phyloP scores from a whole-genome alignment of 2,329 filamentous ascomycete species.

The Lachnellula subtilissima region DNA sequence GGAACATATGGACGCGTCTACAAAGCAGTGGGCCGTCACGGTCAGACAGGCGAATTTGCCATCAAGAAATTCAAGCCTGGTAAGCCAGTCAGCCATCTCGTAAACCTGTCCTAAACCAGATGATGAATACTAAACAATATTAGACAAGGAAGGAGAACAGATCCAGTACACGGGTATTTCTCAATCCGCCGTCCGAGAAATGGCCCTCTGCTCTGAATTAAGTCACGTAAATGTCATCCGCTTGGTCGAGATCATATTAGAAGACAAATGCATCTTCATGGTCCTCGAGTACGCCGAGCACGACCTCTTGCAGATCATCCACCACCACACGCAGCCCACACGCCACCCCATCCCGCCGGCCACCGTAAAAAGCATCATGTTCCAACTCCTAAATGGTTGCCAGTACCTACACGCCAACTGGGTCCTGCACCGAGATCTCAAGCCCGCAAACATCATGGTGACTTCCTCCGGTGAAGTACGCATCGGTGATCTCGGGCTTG shows the following conservation, averaged over 20 bases:
- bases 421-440: conserved; percentile 94
- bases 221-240: conserved; percentile 84
- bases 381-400: conserved; percentile 89
- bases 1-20: conserved; percentile 98
- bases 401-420: conserved; percentile 95
- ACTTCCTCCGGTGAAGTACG: conserved; percentile 86
- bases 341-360: conserved; percentile 81
- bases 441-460: conserved; percentile 98
- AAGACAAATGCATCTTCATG: conserved; percentile 99
- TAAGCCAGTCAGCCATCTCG: conserved; percentile 8
- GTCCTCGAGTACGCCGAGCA: conserved; percentile 99
- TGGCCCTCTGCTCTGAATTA: conserved; percentile 92
- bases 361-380: conserved; percentile 91
- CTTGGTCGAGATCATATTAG: conserved; percentile 90
- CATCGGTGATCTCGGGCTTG: conserved; percentile 90
- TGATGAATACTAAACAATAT: not conserved
- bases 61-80: conserved; percentile 78
- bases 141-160: conserved; percentile 91
- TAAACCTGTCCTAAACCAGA: not conserved
- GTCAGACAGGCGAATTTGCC: conserved; percentile 77
- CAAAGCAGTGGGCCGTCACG: conserved; percentile 78
- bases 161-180: conserved; percentile 96
- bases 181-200: conserved; percentile 93
- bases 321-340: conserved; percentile 86
- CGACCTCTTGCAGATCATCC: conserved; percentile 94